Base-by-base conservation (phyloP, 495 filamentous ascomycete genomes). In the Bathelium albidoporum region DNA sequence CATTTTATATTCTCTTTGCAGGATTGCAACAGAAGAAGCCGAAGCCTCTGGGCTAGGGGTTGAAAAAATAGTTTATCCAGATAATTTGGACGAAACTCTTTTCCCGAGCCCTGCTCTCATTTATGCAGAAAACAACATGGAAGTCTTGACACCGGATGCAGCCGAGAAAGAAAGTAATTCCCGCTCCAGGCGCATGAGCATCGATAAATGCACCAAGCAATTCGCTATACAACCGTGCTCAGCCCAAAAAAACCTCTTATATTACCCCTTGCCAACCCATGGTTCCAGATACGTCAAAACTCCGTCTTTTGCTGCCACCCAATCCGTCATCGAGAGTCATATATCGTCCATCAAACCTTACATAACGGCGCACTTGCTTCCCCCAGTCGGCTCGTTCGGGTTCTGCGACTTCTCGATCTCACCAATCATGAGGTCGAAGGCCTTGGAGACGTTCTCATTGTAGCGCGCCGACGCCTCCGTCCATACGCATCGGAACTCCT, bases 361-460 rank as follows among this genome's bases (percentile, higher is more conserved):
- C 94, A 98, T 97, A 63, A 97, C 70, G 61, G 71, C 65, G 71
- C 94, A 98, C 75, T 91, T 96, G 60, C 83, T 86, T 14, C 84
- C 87, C 34, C 85, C 87, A 11, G 89, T 73, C 0, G 90, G 87
- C 77, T 95, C 88, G 60, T 82, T 84, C 1, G 95, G 94, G 73
- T 95, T 96, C 75, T 96, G 89, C 3, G 84, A 83, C 75, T 95
- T 96, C 78, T 99, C 95, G 63, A 99, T 88, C 78, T 97, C 87
- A 45, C 83, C 89, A 69, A 99, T 92, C 79, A 97, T 88, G 59
- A 95, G 80, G 74, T 97, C 93, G 72, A 99, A 99, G 10, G 93
- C 89, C 73, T 89, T 91, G 65, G 76, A 78, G 29, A 99, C 95
- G 74, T 97, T 96, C 80, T 90, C 89, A 72, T 95, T 89, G 74